A percentile compares a stretch with the other conserved stretches of the same genome.
These are phyloP conservation scores for Zoysia japonica DNA, from an alignment of 176 grass and related monocot genomes.

Conservation along the genomic window DNA sequence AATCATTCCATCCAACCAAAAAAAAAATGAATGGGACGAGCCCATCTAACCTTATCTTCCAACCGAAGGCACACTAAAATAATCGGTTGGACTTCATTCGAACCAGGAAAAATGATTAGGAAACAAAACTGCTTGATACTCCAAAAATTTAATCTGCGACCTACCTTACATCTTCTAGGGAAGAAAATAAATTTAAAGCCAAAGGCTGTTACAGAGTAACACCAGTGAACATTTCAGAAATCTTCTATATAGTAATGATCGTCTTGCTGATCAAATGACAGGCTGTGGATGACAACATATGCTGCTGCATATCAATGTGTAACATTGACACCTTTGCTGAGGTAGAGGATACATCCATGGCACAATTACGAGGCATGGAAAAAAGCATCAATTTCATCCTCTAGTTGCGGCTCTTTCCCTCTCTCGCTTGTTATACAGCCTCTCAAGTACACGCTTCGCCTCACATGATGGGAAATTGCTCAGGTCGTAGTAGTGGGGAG, in stretches of 20 bases:
- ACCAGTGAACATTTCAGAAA: not conserved
- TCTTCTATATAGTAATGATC: constrained; percentile 8
- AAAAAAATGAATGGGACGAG: too few relatives aligned
- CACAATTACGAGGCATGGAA: not conserved
- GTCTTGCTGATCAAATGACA: not conserved
- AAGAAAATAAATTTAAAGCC: constrained; percentile 4
- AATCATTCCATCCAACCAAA: too few relatives aligned
- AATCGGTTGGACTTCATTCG: not conserved
- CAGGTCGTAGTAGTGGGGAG: constrained; percentile 84
- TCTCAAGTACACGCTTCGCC: constrained; percentile 83
- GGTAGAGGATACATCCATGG: not conserved
- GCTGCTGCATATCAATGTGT: not conserved
- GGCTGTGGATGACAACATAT: not conserved
- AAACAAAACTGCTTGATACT: constrained; percentile 2
- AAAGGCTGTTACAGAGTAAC: not conserved
- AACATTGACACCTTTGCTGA: not conserved
- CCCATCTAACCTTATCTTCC: too few relatives aligned
- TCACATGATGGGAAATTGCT: constrained; percentile 85
- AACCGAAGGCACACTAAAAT: not conserved
- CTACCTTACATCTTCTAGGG: constrained; percentile 1
- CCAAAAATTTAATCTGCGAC: constrained; percentile 13
- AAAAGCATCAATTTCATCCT: constrained; percentile 41
- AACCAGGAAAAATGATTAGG: constrained; percentile 1
- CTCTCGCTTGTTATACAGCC: constrained; percentile 80
- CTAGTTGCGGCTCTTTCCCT: constrained; percentile 65